phyloP scores from a whole-genome alignment of 306 rosid genomes.

The Acacia confusa region DNA sequence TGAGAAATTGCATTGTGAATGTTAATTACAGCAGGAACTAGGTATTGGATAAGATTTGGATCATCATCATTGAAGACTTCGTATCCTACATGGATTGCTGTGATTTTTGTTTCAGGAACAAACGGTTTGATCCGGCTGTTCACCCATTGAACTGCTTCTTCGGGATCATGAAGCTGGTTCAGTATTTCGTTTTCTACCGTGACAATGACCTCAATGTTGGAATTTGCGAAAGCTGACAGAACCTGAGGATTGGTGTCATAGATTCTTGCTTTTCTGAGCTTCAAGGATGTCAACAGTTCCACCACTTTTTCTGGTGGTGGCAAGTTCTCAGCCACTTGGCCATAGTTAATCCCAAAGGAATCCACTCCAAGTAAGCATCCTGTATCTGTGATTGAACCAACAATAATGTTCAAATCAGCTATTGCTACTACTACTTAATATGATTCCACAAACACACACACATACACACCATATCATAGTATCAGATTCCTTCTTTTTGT shows the following conservation, averaged over 20 bases:
- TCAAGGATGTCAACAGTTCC: conserved; percentile 50
- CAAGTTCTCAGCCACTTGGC: conserved; percentile 81
- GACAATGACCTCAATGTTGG: conserved; percentile 74
- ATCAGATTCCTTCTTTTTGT: too few species aligned
- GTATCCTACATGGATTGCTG: conserved; percentile 90
- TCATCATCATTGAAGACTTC: conserved; percentile 73
- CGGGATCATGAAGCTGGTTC: conserved; percentile 63
- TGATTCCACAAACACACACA: background rate
- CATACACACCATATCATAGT: too few species aligned
- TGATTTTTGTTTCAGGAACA: conserved; percentile 68
- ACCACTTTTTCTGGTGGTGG: conserved; percentile 71
- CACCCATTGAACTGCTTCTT: conserved; percentile 89
- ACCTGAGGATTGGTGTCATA: conserved; percentile 85
- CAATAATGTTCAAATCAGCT: conserved; percentile 9
- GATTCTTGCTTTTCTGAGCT: conserved; percentile 78
- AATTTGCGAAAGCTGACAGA: conserved; percentile 67
- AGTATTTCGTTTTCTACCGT: conserved; percentile 71
- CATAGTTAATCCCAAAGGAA: conserved; percentile 87
- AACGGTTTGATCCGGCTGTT: conserved; percentile 71
- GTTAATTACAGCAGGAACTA: conserved; percentile 80
- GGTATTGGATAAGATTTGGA: conserved; percentile 43
- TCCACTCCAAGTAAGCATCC: conserved; percentile 42
- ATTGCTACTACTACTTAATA: conserved; percentile 14
- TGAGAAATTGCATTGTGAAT: conserved; percentile 66
- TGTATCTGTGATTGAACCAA: conserved; percentile 33